These are phyloP conservation scores for Elymus sibiricus DNA, from an alignment of 176 grass and related monocot species.

Conservation along the genomic window DNA sequence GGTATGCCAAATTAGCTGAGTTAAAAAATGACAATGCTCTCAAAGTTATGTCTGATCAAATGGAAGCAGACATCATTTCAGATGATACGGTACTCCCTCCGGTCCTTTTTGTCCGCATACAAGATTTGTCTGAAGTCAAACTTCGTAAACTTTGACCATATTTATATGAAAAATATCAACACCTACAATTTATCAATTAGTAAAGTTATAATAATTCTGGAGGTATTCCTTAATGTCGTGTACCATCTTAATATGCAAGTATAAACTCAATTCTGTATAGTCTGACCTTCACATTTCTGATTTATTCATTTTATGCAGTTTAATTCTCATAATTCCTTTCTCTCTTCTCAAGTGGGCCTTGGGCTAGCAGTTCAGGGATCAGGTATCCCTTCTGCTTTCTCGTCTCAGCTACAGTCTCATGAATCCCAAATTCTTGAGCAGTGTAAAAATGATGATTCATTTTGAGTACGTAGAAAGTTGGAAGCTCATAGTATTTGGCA, in stretches of 20 bases:
- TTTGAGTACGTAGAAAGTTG: conserved; percentile 19
- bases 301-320: conserved; percentile 44
- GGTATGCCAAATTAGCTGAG: conserved; percentile 94
- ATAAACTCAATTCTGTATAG: background rate
- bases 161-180: too few species aligned
- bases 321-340: conserved; percentile 64
- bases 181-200: too few species aligned
- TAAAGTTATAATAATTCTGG: background rate
- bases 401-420: conserved; percentile 15
- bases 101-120: too few species aligned
- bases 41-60: conserved; percentile 59
- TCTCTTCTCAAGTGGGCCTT: conserved; percentile 56
- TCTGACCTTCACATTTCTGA: conserved; percentile 7
- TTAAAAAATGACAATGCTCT: conserved; percentile 76
- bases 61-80: conserved; percentile 68
- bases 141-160: too few species aligned
- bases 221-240: background rate
- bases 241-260: background rate
- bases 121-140: too few species aligned
- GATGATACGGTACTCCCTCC: conserved; percentile 72
- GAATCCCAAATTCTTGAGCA: conserved; percentile 24
- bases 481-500: conserved; percentile 4
- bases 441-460: conserved; percentile 3
- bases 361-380: conserved; percentile 59
- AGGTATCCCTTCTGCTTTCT: conserved; percentile 50